These are phyloP conservation scores for Aphanomyces euteiches DNA, from an alignment of 352 stramenopile genomes.

Conservation along the genomic window DNA sequence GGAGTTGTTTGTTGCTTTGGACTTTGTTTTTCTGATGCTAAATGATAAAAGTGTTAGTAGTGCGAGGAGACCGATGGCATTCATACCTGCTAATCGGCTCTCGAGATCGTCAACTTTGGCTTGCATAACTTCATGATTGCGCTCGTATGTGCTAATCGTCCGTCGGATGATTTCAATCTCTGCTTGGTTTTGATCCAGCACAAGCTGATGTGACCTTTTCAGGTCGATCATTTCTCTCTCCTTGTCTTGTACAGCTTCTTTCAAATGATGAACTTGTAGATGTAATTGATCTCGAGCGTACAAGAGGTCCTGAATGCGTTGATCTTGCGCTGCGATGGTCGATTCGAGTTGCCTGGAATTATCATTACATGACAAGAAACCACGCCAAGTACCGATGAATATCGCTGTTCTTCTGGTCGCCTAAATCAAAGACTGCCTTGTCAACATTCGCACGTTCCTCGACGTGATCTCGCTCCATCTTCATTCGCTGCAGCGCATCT, in stretches of 20 bases:
- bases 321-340: conserved; percentile 32
- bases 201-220: neutral
- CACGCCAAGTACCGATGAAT: conserved; percentile 17
- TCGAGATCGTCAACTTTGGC: neutral
- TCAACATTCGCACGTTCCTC: conserved; percentile 42
- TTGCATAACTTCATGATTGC: conserved; percentile 35
- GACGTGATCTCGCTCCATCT: conserved; percentile 38
- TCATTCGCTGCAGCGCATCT: conserved; percentile 41
- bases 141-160: conserved; percentile 36
- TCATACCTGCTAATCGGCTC: neutral
- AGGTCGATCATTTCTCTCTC: neutral
- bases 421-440: conserved; percentile 38
- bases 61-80: no score
- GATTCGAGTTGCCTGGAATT: conserved; percentile 31
- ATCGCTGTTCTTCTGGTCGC: conserved; percentile 27
- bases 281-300: conserved; percentile 26
- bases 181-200: conserved; percentile 32
- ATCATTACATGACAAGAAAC: neutral
- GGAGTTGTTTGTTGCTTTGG: conserved; percentile 1
- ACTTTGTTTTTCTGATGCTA: conserved; percentile 10
- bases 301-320: neutral
- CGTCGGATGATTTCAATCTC: conserved; percentile 57
- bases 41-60: neutral
- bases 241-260: conserved; percentile 26
- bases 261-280: conserved; percentile 30